Evolutionary conservation across 768 basidiomycete genomes (phyloP).

Genomic region (Trametes maxima): DNA sequence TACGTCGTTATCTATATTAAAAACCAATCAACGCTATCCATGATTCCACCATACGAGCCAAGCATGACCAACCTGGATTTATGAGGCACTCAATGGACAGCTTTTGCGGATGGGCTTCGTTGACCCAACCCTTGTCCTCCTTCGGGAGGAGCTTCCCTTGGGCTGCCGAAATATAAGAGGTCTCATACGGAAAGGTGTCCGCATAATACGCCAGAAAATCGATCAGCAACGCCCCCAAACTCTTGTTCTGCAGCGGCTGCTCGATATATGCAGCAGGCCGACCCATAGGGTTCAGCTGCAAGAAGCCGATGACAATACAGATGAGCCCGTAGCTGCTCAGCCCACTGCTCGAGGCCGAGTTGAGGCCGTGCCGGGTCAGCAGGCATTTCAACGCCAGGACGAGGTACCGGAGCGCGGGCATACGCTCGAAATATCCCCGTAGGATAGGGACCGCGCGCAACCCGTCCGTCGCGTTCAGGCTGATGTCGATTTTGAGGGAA

Average conservation of each 20-base stretch:
- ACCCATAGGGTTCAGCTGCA: conserved; percentile 67
- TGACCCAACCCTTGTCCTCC: conserved; percentile 37
- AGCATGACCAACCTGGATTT: conserved; percentile 37
- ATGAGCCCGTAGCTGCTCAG: conserved; percentile 69
- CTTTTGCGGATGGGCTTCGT: conserved; percentile 28
- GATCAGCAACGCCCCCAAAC: conserved; percentile 58
- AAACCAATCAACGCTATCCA: background rate
- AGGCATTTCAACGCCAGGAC: conserved; percentile 66
- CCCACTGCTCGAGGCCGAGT: conserved; percentile 64
- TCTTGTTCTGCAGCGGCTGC: conserved; percentile 49
- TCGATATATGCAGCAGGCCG: conserved; percentile 47
- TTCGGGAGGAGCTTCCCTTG: conserved; percentile 41
- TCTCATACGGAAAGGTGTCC: conserved; percentile 42
- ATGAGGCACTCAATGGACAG: conserved; percentile 48
- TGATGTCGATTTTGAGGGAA: conserved; percentile 63
- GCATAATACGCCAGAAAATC: conserved; percentile 74
- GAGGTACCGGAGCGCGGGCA: conserved; percentile 63
- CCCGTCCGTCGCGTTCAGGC: conserved; percentile 64
- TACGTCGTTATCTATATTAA: conserved; percentile 43
- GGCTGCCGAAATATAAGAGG: conserved; percentile 43
- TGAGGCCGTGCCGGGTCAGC: conserved; percentile 56
- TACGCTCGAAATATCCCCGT: conserved; percentile 49
- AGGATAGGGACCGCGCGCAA: conserved; percentile 54
- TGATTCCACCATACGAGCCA: background rate
- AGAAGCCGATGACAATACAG: conserved; percentile 65